These are phyloP conservation scores for Centella asiatica DNA, from an alignment of 129 eudicot species.

Conservation along the genomic window DNA sequence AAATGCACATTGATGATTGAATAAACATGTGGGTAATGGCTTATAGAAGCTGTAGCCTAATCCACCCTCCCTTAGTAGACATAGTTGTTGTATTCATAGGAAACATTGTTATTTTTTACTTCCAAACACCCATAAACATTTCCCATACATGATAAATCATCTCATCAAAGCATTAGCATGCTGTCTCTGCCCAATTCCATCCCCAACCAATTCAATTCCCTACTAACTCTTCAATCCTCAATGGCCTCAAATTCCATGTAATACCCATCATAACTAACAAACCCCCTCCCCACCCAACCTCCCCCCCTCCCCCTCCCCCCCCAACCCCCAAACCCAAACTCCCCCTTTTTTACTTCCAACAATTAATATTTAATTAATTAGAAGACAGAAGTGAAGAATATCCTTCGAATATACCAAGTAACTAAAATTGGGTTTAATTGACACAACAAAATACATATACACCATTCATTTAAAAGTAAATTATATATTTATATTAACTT, in stretches of 20 bases:
- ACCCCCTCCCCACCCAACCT: too few species aligned
- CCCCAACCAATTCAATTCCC: background rate
- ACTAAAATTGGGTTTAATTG: too few species aligned
- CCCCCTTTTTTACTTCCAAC: too few species aligned
- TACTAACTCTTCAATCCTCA: background rate
- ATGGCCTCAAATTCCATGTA: background rate
- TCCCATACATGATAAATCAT: constrained; percentile 9
- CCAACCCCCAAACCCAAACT: too few species aligned
- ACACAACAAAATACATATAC: too few species aligned
- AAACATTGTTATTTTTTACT: constrained; percentile 22
- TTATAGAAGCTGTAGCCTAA: constrained; percentile 18
- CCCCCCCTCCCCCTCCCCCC: too few species aligned
- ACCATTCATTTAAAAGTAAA: too few species aligned
- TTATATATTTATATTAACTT: too few species aligned
- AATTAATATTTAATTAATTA: too few species aligned
- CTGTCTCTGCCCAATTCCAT: background rate
- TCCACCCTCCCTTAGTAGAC: constrained; percentile 15
- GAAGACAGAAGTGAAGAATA: too few species aligned
- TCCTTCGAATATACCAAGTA: too few species aligned
- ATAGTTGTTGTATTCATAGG: constrained; percentile 28
- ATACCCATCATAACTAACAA: too few species aligned
- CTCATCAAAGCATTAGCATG: constrained; percentile 16
- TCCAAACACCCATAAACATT: background rate
- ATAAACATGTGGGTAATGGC: constrained; percentile 28
- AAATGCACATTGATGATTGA: constrained; percentile 34